Evolutionary conservation across 495 filamentous ascomycete genomes (phyloP).

Genomic region (Penicillium canariense): DNA sequence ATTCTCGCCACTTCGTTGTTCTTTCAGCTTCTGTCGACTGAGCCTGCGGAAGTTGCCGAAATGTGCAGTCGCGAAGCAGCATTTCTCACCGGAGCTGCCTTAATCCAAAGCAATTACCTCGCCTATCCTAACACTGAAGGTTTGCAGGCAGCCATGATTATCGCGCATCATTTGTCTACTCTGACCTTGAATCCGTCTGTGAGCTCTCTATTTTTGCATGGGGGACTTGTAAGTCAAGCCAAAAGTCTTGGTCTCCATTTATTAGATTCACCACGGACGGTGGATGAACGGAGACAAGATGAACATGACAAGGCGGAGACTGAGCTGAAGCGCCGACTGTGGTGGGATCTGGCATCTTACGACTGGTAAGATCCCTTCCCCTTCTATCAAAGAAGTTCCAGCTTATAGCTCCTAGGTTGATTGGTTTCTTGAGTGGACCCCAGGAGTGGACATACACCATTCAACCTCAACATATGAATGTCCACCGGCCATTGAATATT

Average conservation of each 20-base stretch:
- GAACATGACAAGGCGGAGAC: conserved; percentile 23
- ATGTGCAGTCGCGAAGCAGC: conserved; percentile 26
- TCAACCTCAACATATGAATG: conserved; percentile 43
- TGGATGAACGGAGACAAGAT: conserved; percentile 14
- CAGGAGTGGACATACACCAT: conserved; percentile 51
- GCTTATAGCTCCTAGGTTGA: conserved; percentile 25
- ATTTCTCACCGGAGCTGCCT: conserved; percentile 32
- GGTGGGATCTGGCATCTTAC: conserved; percentile 46
- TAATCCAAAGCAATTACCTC: conserved; percentile 36
- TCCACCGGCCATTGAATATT: conserved; percentile 36
- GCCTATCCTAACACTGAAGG: conserved; percentile 43
- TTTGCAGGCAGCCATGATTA: conserved; percentile 45
- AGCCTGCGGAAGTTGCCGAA: conserved; percentile 29
- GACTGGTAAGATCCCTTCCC: conserved; percentile 39
- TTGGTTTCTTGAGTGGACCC: conserved; percentile 43
- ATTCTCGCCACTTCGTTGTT: conserved; percentile 39
- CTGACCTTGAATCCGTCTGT: conserved; percentile 26
- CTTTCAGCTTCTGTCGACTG: conserved; percentile 26
- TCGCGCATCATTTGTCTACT: conserved; percentile 34
- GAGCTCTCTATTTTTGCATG: conserved; percentile 33
- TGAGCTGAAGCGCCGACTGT: conserved; percentile 42
- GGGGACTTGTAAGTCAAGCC: conserved; percentile 34
- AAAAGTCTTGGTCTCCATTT: conserved; percentile 46
- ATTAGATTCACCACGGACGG: conserved; percentile 30
- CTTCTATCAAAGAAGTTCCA: conserved; percentile 8